Evolutionary conservation across 1,284 basidiomycete genomes (phyloP).

Genomic region (Jaminaea rosea): DNA sequence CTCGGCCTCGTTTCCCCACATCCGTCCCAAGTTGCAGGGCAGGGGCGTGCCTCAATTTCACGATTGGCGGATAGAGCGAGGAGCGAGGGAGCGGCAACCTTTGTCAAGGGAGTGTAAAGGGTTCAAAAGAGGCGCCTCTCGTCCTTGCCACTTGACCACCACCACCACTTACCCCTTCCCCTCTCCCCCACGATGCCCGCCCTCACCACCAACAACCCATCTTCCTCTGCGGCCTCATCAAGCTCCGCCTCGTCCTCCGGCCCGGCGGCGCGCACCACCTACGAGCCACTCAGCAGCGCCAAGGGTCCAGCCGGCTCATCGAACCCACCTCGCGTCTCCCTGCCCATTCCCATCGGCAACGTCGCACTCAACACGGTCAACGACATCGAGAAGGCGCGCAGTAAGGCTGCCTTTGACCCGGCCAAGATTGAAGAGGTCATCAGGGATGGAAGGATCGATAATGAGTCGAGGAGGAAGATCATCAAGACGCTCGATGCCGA

Average conservation of each 20-base stretch:
- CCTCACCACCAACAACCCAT: neutral
- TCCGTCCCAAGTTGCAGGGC: no score
- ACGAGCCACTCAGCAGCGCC: constrained; percentile 17
- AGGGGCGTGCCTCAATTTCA: no score
- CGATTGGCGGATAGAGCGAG: no score
- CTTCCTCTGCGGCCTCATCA: neutral
- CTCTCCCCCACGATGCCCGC: neutral
- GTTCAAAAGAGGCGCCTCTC: no score
- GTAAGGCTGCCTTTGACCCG: constrained; percentile 25
- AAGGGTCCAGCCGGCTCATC: constrained; percentile 9
- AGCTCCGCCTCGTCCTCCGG: neutral
- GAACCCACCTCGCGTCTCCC: constrained; percentile 20
- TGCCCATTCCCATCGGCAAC: constrained; percentile 33
- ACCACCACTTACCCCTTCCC: neutral
- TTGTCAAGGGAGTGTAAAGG: no score
- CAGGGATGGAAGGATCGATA: constrained; percentile 33
- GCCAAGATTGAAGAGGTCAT: constrained; percentile 30
- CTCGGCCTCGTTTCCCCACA: no score
- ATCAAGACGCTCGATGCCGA: constrained; percentile 25
- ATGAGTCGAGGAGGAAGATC: constrained; percentile 24
- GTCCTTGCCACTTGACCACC: neutral
- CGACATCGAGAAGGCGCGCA: constrained; percentile 26
- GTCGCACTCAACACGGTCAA: constrained; percentile 22
- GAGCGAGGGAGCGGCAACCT: no score
- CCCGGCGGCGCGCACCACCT: constrained; percentile 8